Base-by-base conservation (phyloP, 768 basidiomycete genomes). In the Boletellus ananas region DNA sequence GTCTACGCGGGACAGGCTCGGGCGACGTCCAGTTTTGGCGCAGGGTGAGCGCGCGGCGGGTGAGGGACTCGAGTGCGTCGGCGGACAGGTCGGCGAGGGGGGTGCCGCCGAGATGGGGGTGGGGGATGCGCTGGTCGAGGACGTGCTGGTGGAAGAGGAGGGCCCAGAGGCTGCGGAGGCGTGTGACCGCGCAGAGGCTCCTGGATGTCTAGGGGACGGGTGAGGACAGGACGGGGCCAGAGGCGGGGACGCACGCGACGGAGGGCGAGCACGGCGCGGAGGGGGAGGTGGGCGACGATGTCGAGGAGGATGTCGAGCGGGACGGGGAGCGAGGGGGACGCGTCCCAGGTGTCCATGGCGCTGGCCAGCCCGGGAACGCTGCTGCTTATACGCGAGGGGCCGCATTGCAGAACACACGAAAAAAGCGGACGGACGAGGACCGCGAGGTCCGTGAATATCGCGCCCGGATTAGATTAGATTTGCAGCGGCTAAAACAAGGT, bases 151-250 rank as follows among this genome's bases (percentile, higher is more conserved):
- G 67, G 27, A 84, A 60, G 20, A 79, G 68, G 8, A 66, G 45
- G 7, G 67, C 62, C 84, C 83, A 85, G 35, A 84, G 69, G 35
- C 70, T 65, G 33, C 74, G 77, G 0, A 72, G 59, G n/a, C 69
- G 73, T 0, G 81, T 79, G 16, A 77, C 58, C 4, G 69, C 60
- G 23, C 58, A 51, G 27, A 83, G 72, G 3, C 55, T 52, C 50
- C 65, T 77, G 62, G 70, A 81, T 14, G 79, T 76, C 83, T 85
- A 42, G 1, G 12, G 0, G 37, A 42, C 31, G 34, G 27, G 20
- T 40, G 48, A 43, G 41, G 12, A 33, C 21, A 3, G 6, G 35
- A 40, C n/a, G 29, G 1, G 5, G 1, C 6, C 29, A 36, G 16
- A 41, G n/a, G 25, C n/a, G 21, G 9, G 3, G 20, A 48, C 71